phyloP scores from a whole-genome alignment of 257 asterid species.

The Solanum habrochaites region DNA sequence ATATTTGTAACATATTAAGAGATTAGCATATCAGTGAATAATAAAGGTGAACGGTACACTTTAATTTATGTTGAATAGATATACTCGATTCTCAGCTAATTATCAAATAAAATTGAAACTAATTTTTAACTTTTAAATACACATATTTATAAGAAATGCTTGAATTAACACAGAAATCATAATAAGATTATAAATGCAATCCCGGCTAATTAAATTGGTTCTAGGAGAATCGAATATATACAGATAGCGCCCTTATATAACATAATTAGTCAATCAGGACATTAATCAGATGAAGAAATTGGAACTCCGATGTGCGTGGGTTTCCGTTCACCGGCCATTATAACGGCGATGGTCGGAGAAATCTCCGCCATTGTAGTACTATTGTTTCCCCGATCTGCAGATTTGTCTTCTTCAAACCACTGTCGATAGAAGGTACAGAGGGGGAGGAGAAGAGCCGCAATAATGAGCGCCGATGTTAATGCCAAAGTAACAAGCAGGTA shows the following conservation, averaged over 20 bases:
- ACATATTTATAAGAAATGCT: too few species aligned
- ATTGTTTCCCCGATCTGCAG: neutral
- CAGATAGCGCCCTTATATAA: too few species aligned
- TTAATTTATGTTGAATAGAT: too few species aligned
- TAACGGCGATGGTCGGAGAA: neutral
- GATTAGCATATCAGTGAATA: too few species aligned
- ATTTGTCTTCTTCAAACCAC: neutral
- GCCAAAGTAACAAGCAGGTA: neutral
- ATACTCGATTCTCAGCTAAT: too few species aligned
- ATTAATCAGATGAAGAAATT: neutral
- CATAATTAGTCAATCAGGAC: neutral
- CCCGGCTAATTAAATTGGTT: too few species aligned
- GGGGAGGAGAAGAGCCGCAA: neutral
- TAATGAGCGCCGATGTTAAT: neutral
- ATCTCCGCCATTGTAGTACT: neutral
- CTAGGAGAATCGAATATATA: neutral
- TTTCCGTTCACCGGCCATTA: neutral
- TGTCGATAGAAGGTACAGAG: neutral
- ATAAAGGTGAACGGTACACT: fast-evolving
- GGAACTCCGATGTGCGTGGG: neutral
- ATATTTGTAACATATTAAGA: too few species aligned
- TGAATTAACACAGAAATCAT: too few species aligned
- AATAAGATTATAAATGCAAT: too few species aligned
- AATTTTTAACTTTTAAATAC: too few species aligned
- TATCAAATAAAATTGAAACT: too few species aligned